A percentile compares a stretch with the other conserved stretches of the same genome.
Evolutionary conservation across 2,329 filamentous ascomycete species (phyloP).

Genomic region (Colletotrichum falcatum): DNA sequence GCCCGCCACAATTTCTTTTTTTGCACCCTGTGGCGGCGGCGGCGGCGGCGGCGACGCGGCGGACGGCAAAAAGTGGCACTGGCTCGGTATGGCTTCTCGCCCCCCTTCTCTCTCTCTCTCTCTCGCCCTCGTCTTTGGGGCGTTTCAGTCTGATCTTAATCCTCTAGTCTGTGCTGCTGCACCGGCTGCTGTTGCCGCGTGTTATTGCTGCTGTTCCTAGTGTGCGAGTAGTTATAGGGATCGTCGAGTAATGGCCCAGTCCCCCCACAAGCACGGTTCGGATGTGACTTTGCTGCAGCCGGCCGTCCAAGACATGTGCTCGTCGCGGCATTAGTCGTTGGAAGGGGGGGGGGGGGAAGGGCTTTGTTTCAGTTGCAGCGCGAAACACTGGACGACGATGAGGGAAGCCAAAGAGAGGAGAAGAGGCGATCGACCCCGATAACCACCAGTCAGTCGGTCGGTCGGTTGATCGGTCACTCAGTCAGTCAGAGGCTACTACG

Average conservation of each 20-base stretch:
- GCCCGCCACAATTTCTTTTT: too few species aligned
- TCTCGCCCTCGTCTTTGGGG: too few species aligned
- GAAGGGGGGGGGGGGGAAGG: not conserved
- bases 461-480: too few species aligned
- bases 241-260: slow-evolving; percentile 38
- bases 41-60: not conserved
- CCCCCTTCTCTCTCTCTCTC: too few species aligned
- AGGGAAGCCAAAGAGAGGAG: not conserved
- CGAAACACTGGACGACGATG: slow-evolving; percentile 15
- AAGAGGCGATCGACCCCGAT: not conserved
- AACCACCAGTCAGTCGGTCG: not conserved
- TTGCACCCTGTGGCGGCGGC: too few species aligned
- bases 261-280: slow-evolving; percentile 30
- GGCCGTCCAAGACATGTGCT: slow-evolving; percentile 26
- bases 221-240: not conserved
- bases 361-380: slow-evolving; percentile 28
- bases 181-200: not conserved
- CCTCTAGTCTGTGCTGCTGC: not conserved
- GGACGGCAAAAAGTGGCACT: not conserved
- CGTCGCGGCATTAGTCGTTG: slow-evolving; percentile 19
- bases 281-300: slow-evolving; percentile 32
- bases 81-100: slow-evolving; percentile 22
- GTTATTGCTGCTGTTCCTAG: too few species aligned
- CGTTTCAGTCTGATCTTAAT: slow-evolving; percentile 36
- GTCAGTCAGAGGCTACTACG: too few species aligned